Conservation (phyloP, 305 asterid genomes). For the Fraxinus sp. region DNA sequence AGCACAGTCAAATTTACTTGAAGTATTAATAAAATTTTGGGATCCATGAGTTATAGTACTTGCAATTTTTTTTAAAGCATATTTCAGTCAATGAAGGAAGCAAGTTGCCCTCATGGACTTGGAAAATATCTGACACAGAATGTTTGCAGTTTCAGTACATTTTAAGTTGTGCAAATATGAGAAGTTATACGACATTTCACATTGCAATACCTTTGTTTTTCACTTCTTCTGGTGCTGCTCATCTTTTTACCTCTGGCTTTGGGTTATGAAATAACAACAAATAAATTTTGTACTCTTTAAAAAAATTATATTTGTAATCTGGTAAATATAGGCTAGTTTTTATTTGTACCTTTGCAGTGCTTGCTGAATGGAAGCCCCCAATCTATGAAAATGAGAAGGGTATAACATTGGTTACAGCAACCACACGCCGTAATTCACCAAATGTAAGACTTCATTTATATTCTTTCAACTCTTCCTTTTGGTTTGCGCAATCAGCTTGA, state of each 20-base stretch:
- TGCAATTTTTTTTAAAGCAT: conserved; percentile 3
- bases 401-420: conserved; percentile 70
- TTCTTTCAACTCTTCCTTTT: conserved; percentile 7
- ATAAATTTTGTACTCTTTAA: neutral
- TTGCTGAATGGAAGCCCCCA: conserved; percentile 96
- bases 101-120: neutral
- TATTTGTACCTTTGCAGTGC: conserved; percentile 47
- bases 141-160: neutral
- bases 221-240: neutral
- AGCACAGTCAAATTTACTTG: neutral
- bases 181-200: neutral
- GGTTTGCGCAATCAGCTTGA: neutral
- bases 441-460: conserved; percentile 49
- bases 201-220: neutral
- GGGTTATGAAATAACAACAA: conserved; percentile 11
- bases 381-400: conserved; percentile 73
- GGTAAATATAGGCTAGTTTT: conserved; percentile 13
- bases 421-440: conserved; percentile 90
- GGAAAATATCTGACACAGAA: neutral
- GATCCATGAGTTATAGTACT: conserved; percentile 5
- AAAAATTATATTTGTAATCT: neutral
- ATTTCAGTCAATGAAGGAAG: neutral
- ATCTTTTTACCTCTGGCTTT: neutral
- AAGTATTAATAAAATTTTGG: neutral
- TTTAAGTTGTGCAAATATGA: neutral